These are phyloP conservation scores for Acacia melanoxylon DNA, from an alignment of 306 rosid genomes.

Conservation along the genomic window DNA sequence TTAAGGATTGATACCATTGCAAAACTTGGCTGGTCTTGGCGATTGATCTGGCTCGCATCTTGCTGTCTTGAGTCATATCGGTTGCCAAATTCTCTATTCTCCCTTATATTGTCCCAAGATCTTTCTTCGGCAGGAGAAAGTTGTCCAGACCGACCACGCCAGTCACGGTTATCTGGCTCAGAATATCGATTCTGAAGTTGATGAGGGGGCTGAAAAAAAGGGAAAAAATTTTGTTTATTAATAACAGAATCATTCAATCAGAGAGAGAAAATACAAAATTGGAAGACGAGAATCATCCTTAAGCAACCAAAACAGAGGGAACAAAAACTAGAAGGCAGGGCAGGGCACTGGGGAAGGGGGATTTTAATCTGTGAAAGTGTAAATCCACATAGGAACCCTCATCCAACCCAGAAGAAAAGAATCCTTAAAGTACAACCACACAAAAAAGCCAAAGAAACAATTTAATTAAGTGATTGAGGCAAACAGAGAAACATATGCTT, in stretches of 20 bases:
- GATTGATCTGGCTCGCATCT: constrained; percentile 52
- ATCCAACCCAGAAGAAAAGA: too few relatives aligned
- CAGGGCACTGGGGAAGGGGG: not conserved
- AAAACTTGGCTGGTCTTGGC: constrained; percentile 52
- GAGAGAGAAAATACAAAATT: not conserved
- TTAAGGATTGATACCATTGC: constrained; percentile 42
- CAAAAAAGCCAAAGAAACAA: not conserved
- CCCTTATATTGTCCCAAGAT: constrained; percentile 57
- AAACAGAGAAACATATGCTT: not conserved
- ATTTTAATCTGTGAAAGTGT: not conserved
- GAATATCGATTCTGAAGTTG: constrained; percentile 56
- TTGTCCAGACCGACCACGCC: constrained; percentile 79
- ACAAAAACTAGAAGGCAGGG: not conserved
- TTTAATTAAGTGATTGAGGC: not conserved
- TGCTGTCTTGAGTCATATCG: constrained; percentile 48
- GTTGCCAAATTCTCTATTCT: constrained; percentile 55
- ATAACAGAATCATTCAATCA: not conserved
- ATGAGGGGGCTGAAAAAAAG: constrained; percentile 41
- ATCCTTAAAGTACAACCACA: not conserved
- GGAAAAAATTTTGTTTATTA: not conserved
- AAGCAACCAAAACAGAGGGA: not conserved
- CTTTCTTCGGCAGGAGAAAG: constrained; percentile 55
- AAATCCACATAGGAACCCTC: not conserved
- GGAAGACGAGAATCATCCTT: not conserved
- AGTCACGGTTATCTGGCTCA: constrained; percentile 78